Evolutionary conservation across 495 filamentous ascomycete species (phyloP).

Genomic region (Hypoxylon trugodes): DNA sequence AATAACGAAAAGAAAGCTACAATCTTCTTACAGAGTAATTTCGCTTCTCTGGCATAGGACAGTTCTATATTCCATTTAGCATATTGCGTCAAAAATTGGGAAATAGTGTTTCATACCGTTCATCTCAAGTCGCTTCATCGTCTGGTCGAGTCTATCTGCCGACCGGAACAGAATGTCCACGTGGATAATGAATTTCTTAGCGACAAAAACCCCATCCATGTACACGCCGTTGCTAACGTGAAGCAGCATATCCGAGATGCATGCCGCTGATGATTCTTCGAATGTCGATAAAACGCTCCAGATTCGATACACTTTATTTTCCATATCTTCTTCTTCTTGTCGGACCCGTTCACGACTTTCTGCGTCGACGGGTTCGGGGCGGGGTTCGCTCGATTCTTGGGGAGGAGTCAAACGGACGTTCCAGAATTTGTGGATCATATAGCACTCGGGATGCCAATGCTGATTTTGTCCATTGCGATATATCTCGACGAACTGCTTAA

Average conservation of each 20-base stretch:
- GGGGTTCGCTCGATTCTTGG: slow-evolving; percentile 45
- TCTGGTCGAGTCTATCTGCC: slow-evolving; percentile 81
- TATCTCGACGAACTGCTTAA: slow-evolving; percentile 99
- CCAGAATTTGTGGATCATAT: slow-evolving; percentile 99
- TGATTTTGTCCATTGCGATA: slow-evolving; percentile 97
- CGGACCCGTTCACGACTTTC: slow-evolving; percentile 78
- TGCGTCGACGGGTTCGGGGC: slow-evolving; percentile 67
- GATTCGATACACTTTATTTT: slow-evolving; percentile 96
- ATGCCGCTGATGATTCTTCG: slow-evolving; percentile 96
- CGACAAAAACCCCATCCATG: slow-evolving; percentile 91
- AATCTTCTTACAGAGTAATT: slow-evolving; percentile 98
- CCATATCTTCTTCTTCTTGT: slow-evolving; percentile 90
- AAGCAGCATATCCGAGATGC: slow-evolving; percentile 99
- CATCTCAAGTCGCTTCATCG: slow-evolving; percentile 72
- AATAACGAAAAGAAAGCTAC: slow-evolving; percentile 96
- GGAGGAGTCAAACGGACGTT: slow-evolving; percentile 81
- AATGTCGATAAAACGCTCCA: slow-evolving; percentile 98
- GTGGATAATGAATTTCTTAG: slow-evolving; percentile 96
- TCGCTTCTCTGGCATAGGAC: slow-evolving; percentile 92
- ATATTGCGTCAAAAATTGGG: neutral
- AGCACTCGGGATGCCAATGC: slow-evolving; percentile 99
- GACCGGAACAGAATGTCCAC: slow-evolving; percentile 92
- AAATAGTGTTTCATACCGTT: slow-evolving; percentile 67
- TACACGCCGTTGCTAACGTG: slow-evolving; percentile 99
- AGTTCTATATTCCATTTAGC: slow-evolving; percentile 65